Base-by-base conservation (phyloP, 1,284 basidiomycete species). In the Rhodotorula sp. region DNA sequence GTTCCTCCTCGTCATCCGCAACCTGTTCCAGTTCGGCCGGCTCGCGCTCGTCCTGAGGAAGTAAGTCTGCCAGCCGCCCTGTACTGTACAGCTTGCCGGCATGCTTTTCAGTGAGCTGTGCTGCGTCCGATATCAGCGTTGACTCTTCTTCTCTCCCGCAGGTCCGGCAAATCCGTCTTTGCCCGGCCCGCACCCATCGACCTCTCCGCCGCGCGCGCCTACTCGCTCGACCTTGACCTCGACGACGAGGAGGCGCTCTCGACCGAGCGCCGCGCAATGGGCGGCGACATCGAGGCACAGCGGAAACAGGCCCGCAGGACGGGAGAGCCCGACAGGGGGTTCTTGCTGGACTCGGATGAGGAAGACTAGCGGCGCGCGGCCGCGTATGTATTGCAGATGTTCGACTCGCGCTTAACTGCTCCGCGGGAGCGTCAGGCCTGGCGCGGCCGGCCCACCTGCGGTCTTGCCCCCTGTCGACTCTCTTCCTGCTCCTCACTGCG, bases 111-210 rank as follows among this genome's bases (percentile, higher is more conserved):
- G 22, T 9, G 46, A 10, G 19, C 25, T 21, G 54, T 32, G n/a
- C 21, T 36, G 15, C 27, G 37, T 44, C 41, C 29, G 25, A 37
- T 41, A n/a, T 22, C 27, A 19, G n/a, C 66, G 27, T 25, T 54
- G 25, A 59, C 29, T 1, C 41, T 10, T 12, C 12, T 19, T 1
- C 27, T 34, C 22, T 56, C 10, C 61, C 27, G 50, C 67, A 94
- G 94, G 83, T 96, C 93, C 64, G 94, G 94, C 0, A 92, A 95
- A 79, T 95, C 93, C 2, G 91, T 97, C 78, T 92, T 97, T 82
- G 89, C 92, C 34, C 88, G 90, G 61, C 93, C 94, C 13, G 92
- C 90, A 78, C 92, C 92, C 0, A 97, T 97, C 79, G 94, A 97
- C 80, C 89, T 97, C n/a, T 81, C 81, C 19, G 81, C 83, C 66